Base-by-base conservation (phyloP, 1,139 yeast species). In the Debaryomyces udenii region DNA sequence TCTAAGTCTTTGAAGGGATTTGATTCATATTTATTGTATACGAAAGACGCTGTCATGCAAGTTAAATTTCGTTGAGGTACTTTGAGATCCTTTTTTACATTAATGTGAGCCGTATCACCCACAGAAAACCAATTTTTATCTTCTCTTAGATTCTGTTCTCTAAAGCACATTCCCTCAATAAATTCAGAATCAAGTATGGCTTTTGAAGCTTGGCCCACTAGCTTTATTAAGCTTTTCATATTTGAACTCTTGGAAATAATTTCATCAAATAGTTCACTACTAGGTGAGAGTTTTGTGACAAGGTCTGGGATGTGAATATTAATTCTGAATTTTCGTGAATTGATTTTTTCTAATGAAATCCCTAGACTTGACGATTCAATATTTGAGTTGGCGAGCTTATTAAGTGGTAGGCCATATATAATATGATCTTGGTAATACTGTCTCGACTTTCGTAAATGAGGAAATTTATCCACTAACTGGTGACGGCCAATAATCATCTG, bases 221-320 rank as follows among this genome's bases (percentile, higher is more conserved):
- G 29, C 4, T 45, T 45, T 4, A 29, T 11, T 9, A 49, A 27
- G 4, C 48, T 34, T 41, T 38, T 43, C 51, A 51, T 40, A 27
- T 39, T 30, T 27, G 34, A 27, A 31, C 47, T 41, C 11, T 44
- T 38, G 3, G 50, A 42, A 5, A 53, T 35, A n/a, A 61, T 41
- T 3, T 44, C 27, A 10, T 53, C 49, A 39, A 67, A 64, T 2
- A 57, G 22, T 3, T 49, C 41, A 20, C 62, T 52, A 24, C 48
- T 53, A 0, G 76, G 76, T 2, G 62, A 27, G 2, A 70, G 31
- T 35, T 53, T 56, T 3, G 75, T 55, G 3, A 64, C 62, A 3
- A 72, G 39, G 48, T 74, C 80, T 2, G 78, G 77, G 11, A 75
- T 51, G 47, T 76, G 80, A n/a, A 76, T 44, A 41, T 69, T 68